Percentiles rank a stretch among this genome's conserved stretches.
phyloP scores from a whole-genome alignment of 2,329 filamentous ascomycete genomes.

The Tolypocladium nubicola region DNA sequence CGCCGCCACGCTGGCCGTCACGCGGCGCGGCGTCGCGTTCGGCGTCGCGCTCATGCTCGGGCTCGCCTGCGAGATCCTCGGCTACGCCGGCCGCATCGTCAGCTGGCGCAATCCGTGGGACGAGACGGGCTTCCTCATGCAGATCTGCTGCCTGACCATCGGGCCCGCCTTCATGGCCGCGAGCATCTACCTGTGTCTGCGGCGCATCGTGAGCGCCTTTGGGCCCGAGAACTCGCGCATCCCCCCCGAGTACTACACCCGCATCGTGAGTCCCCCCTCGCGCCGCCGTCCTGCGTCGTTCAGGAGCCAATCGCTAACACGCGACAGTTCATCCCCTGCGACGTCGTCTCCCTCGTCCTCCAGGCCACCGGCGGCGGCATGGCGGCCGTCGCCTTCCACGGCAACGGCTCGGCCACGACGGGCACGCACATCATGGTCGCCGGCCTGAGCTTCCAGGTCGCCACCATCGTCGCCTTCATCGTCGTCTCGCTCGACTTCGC shows the following conservation, averaged over 20 bases:
- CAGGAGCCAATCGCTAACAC: too few species aligned
- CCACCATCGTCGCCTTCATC: conserved; percentile 45
- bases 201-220: conserved; percentile 36
- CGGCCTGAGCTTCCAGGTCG: conserved; percentile 50
- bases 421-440: conserved; percentile 58
- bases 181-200: conserved; percentile 51
- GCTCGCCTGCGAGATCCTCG: conserved; percentile 43
- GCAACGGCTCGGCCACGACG: conserved; percentile 16
- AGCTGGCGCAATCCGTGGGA: conserved; percentile 42
- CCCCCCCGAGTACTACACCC: conserved; percentile 34
- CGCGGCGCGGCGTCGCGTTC: conserved; percentile 38
- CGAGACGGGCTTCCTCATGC: conserved; percentile 38
- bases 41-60: conserved; percentile 42
- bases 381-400: conserved; percentile 30
- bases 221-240: conserved; percentile 38
- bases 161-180: conserved; percentile 55
- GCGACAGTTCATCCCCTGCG: conserved; percentile 50
- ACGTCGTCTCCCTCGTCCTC: conserved; percentile 48
- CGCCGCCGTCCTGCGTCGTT: accelerated
- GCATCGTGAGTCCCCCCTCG: conserved; percentile 26
- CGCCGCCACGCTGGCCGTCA: conserved; percentile 28
- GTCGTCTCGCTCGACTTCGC: conserved; percentile 37
- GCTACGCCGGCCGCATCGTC: conserved; percentile 47
- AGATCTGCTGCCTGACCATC: conserved; percentile 52
- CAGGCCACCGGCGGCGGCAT: conserved; percentile 51